Conservation (phyloP, 768 basidiomycete genomes). For the Exidia glandulosa region DNA sequence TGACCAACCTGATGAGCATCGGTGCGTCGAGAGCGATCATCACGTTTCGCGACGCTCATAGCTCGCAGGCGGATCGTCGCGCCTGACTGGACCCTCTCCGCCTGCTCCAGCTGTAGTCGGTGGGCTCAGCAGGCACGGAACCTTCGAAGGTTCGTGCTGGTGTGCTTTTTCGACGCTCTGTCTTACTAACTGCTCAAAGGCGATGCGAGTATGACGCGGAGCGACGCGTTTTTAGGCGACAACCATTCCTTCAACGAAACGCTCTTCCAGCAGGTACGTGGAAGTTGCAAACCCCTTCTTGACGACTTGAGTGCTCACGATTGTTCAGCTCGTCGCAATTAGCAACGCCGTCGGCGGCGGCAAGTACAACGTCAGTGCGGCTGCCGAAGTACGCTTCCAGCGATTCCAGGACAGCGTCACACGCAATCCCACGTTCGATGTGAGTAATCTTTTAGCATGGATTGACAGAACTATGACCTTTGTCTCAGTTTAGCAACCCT, state of each 20-base stretch:
- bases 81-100: not conserved
- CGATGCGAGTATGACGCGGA: constrained; percentile 4
- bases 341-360: not conserved
- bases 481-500: not conserved
- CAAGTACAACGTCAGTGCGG: not conserved
- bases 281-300: not conserved
- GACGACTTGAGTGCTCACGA: not conserved
- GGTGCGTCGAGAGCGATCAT: not conserved
- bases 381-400: not conserved
- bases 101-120: not conserved
- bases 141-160: constrained; percentile 2
- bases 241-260: constrained; percentile 3
- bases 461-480: no score
- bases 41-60: not conserved
- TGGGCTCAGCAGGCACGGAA: constrained; percentile 2
- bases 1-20: constrained; percentile 5
- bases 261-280: constrained; percentile 1
- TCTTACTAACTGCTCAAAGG: not conserved
- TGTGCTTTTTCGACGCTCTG: not conserved
- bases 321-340: not conserved
- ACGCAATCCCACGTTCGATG: constrained; percentile 1
- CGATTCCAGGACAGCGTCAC: constrained; percentile 3
- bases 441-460: no score
- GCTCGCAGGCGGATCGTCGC: not conserved
- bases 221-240: constrained; percentile 5